Evolutionary conservation across 306 rosid genomes (phyloP).

Genomic region (Calophaca sinica): DNA sequence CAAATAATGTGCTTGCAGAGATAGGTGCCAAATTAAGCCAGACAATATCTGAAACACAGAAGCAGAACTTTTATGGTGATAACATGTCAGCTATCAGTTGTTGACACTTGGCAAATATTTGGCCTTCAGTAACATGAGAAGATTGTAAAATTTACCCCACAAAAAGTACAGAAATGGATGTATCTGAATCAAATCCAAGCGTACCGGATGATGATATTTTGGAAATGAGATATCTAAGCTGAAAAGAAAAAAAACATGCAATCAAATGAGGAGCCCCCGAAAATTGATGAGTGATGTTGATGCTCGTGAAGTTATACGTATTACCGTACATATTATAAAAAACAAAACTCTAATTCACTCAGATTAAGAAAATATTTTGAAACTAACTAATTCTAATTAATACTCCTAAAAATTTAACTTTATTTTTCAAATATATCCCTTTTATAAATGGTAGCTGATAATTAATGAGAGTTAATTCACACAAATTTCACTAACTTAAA

Average conservation of each 20-base stretch:
- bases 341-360: no score
- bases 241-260: background rate
- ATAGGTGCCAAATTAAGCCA: constrained; percentile 26
- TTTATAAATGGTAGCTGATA: no score
- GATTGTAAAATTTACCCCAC: constrained; percentile 18
- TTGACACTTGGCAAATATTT: background rate
- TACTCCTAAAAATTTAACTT: no score
- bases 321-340: no score
- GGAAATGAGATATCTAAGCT: background rate
- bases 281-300: no score
- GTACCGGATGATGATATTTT: background rate
- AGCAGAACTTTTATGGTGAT: background rate
- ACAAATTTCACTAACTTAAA: no score
- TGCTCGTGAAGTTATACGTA: no score
- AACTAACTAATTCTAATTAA: no score
- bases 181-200: constrained; percentile 17
- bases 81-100: background rate
- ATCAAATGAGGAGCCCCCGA: background rate
- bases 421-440: no score
- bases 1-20: no score
- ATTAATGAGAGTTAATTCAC: no score
- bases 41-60: constrained; percentile 14
- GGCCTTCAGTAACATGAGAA: constrained; percentile 11
- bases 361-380: no score
- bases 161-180: background rate